These are phyloP conservation scores for Phialemonium atrogriseum DNA, from an alignment of 2,329 filamentous ascomycete species.

Conservation along the genomic window DNA sequence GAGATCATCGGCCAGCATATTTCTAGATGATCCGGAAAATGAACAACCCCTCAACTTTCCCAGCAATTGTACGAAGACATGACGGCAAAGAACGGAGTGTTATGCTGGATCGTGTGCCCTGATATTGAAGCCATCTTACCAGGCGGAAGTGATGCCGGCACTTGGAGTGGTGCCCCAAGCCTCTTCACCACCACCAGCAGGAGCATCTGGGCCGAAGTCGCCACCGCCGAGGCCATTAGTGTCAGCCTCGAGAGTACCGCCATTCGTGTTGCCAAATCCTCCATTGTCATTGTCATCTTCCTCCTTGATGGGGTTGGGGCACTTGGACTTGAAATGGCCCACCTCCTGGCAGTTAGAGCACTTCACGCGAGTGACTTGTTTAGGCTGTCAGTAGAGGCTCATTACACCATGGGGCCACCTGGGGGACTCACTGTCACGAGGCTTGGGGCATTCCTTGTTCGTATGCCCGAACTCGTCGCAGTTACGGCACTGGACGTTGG, in stretches of 20 bases:
- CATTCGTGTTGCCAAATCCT: constrained; percentile 6
- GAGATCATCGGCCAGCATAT: no score
- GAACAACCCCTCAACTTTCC: no score
- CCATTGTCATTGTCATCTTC: constrained; percentile 13
- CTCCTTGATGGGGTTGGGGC: constrained; percentile 22
- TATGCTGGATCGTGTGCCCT: no score
- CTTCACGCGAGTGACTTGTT: constrained; percentile 36
- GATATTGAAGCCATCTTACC: no score
- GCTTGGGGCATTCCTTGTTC: constrained; percentile 43
- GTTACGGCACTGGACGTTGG: constrained; percentile 38
- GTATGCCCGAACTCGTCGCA: constrained; percentile 43
- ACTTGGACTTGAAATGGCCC: constrained; percentile 33
- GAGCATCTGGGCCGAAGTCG: constrained; percentile 2
- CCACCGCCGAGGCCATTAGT: constrained; percentile 2
- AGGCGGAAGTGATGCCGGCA: constrained; percentile 1
- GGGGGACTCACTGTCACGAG: constrained; percentile 38
- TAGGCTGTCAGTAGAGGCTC: constrained; percentile 6
- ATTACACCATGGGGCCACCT: neutral
- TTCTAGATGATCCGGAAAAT: no score
- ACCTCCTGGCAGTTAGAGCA: constrained; percentile 48
- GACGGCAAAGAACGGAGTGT: no score
- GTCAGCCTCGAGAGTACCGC: constrained; percentile 6
- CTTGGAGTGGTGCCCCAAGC: neutral
- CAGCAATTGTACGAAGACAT: no score
- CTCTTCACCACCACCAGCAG: neutral